These are phyloP conservation scores for Wallacemonas collosoma DNA, from an alignment of 208 protist species.

Conservation along the genomic window DNA sequence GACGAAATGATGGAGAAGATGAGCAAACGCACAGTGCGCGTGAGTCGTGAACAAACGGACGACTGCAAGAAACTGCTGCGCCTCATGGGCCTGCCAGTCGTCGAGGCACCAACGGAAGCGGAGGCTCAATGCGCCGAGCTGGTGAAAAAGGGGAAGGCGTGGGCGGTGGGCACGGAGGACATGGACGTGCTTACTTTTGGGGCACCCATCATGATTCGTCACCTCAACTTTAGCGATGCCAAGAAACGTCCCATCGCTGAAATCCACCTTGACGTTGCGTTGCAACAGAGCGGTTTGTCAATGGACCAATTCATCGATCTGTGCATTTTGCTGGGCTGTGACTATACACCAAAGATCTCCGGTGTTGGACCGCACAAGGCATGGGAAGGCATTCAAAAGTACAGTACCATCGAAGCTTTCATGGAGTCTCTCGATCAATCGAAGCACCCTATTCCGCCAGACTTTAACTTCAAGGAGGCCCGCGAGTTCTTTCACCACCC, in stretches of 20 bases:
- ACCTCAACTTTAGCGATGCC: conserved; percentile 96
- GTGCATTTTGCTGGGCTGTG: conserved; percentile 99
- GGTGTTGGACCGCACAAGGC: conserved; percentile 98
- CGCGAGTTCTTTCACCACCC: conserved; percentile 93
- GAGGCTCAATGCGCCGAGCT: conserved; percentile 99
- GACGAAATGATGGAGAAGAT: conserved; percentile 95
- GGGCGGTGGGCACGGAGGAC: conserved; percentile 99
- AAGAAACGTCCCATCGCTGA: conserved; percentile 96
- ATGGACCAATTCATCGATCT: conserved; percentile 98
- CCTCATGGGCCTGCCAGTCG: conserved; percentile 98
- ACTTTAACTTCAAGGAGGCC: conserved; percentile 91
- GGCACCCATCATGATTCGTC: conserved; percentile 94
- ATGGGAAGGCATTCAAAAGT: conserved; percentile 95
- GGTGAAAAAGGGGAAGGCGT: conserved; percentile 94
- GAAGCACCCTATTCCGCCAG: conserved; percentile 82
- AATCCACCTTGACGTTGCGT: conserved; percentile 90
- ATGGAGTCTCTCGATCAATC: conserved; percentile 91
- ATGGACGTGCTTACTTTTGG: conserved; percentile 99
- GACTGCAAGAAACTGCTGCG: conserved; percentile 98
- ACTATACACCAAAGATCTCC: conserved; percentile 98
- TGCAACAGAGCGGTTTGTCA: conserved; percentile 83
- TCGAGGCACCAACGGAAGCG: conserved; percentile 97
- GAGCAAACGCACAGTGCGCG: conserved; percentile 93
- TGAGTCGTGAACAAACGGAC: conserved; percentile 96
- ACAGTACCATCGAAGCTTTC: conserved; percentile 96